Conservation (phyloP, 805 yeast genomes). For the Wickerhamiella musiphila region DNA sequence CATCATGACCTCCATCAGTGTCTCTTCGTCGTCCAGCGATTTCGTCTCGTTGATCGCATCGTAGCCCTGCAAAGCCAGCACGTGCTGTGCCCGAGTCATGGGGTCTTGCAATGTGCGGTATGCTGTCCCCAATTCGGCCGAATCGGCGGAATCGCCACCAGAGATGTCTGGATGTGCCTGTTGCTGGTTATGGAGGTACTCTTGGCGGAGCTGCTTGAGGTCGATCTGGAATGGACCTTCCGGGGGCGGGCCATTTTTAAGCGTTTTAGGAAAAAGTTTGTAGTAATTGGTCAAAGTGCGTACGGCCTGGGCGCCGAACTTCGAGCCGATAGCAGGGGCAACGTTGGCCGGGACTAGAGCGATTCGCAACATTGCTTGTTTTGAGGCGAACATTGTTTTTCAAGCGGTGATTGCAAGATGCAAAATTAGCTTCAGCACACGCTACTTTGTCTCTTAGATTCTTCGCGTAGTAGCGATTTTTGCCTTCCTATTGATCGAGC, state of each 20-base stretch:
- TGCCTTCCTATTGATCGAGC: no score
- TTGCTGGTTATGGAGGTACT: constrained; percentile 58
- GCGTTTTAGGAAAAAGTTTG: constrained; percentile 56
- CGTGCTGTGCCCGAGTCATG: constrained; percentile 46
- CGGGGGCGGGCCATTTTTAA: constrained; percentile 51
- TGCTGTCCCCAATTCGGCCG: constrained; percentile 57
- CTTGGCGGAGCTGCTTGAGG: constrained; percentile 41
- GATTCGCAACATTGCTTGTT: neutral
- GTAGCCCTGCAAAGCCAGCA: constrained; percentile 30
- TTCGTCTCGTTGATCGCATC: constrained; percentile 37
- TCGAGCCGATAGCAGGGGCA: no score
- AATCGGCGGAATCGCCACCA: constrained; percentile 19
- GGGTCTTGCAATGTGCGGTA: constrained; percentile 59
- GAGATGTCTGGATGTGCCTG: constrained; percentile 64
- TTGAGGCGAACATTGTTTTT: neutral
- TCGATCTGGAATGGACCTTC: constrained; percentile 42
- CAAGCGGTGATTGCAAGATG: neutral
- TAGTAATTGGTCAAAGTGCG: constrained; percentile 26
- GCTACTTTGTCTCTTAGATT: no score
- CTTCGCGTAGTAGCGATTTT: no score
- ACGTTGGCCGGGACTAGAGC: no score
- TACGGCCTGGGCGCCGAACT: neutral
- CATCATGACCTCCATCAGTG: constrained; percentile 64
- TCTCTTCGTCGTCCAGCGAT: constrained; percentile 28
- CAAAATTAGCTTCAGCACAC: no score